Evolutionary conservation across 352 stramenopile genomes (phyloP), one percentile per base, ranked within the genome.

Genomic region (Phytophthora pistaciae): DNA sequence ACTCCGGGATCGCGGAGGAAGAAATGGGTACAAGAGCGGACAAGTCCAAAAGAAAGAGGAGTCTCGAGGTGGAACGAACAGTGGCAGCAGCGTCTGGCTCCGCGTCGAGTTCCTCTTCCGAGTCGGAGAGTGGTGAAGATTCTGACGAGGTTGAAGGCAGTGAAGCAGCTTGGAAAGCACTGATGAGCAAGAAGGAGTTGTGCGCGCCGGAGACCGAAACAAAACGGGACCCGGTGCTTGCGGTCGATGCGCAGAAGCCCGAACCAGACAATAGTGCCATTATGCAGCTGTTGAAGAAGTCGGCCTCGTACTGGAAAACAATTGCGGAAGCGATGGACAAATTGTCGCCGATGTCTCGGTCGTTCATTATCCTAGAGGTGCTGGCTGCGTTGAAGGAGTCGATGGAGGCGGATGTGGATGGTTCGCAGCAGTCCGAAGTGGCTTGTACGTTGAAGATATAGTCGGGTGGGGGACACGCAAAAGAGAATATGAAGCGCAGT

Each of bases 101-200:
- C 16, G 49, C 52, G 21, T 46, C 49, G 16, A 49, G 40, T 21
- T 49, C 40, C 9, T 21, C 40, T 16, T 48, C 40, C 5, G 16
- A 49, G 40, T 21, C 40, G 5, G 40, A 49, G 3, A 42, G 36
- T 0, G 36, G 16, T 20, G 49, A 52, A 9, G 18, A 10, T 53
- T 36, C 27, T 25, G 23, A 44, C 42, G 25, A 54, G 25, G 44
- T 42, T 5, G 36, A 20, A 3, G 60, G 21, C 63, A 64, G 54
- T 18, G 57, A 66, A 57, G 49, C 49, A 50, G 49, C 62, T 31
- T n/a, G 33, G 50, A 59, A 66, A n/a, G n/a, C 60, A 0, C 14
- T 66, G 23, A 66, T 53, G 33, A 53, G 20, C 18, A 42, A 42
- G 14, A 9, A 2, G 5, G 16, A 18, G 5, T 9, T 40, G 3